Conservation (phyloP, 139 green algal genomes). For the Chlorella sp. region DNA sequence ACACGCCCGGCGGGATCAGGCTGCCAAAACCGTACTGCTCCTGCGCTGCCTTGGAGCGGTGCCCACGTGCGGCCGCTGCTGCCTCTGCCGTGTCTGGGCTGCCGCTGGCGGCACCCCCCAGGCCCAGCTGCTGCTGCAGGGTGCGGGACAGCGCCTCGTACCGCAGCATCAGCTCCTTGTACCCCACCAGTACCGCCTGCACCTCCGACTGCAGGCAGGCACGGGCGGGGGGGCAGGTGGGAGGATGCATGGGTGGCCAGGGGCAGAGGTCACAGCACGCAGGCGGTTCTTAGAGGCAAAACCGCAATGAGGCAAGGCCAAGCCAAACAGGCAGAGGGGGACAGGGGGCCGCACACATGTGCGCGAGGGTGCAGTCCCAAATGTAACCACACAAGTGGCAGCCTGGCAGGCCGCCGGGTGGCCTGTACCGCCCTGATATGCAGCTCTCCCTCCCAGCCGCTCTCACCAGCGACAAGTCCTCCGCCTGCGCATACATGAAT, state of each 20-base stretch:
- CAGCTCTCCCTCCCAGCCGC: not conserved
- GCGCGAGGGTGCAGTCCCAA: not conserved
- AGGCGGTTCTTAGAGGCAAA: too few relatives aligned
- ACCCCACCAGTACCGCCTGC: conserved; percentile 66
- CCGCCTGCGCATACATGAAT: conserved; percentile 70
- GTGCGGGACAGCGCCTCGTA: conserved; percentile 43
- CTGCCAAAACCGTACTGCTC: conserved; percentile 4
- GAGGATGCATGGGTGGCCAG: not conserved
- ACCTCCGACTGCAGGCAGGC: conserved; percentile 65
- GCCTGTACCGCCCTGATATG: too few relatives aligned
- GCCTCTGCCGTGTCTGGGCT: not conserved
- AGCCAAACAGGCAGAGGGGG: too few relatives aligned
- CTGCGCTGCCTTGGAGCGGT: conserved; percentile 14
- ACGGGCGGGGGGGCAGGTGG: too few relatives aligned
- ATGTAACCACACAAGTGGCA: not conserved
- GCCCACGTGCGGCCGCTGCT: not conserved
- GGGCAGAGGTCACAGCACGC: too few relatives aligned
- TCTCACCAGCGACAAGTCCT: conserved; percentile 66
- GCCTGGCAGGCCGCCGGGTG: too few relatives aligned
- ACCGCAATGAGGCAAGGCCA: too few relatives aligned
- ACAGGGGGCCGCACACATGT: too few relatives aligned
- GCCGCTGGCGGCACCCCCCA: not conserved
- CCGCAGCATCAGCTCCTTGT: conserved; percentile 70
- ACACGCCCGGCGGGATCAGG: not conserved
- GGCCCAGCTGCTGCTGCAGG: conserved; percentile 43